phyloP scores from a whole-genome alignment of 768 basidiomycete genomes.

The Pleurotus tuber-regium region DNA sequence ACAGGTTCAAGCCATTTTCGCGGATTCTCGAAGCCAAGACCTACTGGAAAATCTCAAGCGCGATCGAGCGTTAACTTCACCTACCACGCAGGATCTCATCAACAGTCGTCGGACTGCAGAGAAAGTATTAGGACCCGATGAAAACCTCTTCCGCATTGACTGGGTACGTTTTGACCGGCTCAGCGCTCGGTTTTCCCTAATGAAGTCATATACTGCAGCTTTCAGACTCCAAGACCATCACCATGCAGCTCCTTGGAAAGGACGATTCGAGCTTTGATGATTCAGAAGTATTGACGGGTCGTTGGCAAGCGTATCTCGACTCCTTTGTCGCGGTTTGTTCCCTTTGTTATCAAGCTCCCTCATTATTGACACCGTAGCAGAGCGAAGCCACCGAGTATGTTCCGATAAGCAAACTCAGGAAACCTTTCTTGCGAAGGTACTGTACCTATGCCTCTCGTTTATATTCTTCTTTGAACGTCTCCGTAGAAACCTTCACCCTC shows the following conservation, averaged over 20 bases:
- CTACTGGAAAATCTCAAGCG: conserved; percentile 68
- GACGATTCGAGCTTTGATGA: conserved; percentile 77
- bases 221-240: conserved; percentile 62
- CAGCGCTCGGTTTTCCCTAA: background rate
- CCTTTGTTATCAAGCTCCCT: too few relatives aligned
- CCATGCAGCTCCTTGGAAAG: conserved; percentile 75
- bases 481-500: conserved; percentile 38
- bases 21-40: conserved; percentile 70
- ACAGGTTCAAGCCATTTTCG: conserved; percentile 65
- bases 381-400: conserved; percentile 57
- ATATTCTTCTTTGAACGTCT: too few relatives aligned
- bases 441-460: too few relatives aligned
- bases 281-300: conserved; percentile 68
- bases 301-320: conserved; percentile 81
- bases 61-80: conserved; percentile 55
- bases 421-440: conserved; percentile 71
- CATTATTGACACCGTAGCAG: too few relatives aligned
- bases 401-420: conserved; percentile 39
- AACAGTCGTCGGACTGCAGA: conserved; percentile 67
- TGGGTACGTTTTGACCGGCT: conserved; percentile 50
- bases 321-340: conserved; percentile 63
- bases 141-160: conserved; percentile 77
- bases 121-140: conserved; percentile 69
- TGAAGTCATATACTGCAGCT: conserved; percentile 37
- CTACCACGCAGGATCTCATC: conserved; percentile 71